Evolutionary conservation across 1,284 basidiomycete species (phyloP), one percentile per base, ranked within the genome.

Genomic region (Cystobasidium sp.): DNA sequence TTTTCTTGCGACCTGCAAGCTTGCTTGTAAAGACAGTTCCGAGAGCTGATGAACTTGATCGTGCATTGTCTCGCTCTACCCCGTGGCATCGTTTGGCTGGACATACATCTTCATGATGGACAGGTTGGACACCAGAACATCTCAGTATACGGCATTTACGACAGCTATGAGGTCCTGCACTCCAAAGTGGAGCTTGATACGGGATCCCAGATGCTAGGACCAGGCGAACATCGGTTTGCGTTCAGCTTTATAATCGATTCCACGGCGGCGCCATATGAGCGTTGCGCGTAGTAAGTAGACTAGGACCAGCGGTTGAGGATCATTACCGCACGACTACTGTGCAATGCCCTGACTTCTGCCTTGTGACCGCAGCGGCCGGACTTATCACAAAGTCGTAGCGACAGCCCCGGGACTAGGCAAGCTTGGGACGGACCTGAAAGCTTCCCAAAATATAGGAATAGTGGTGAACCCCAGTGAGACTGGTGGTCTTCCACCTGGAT

Each of bases 201-300:
- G 6, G 70, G 70, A 14, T 39, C 51, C 18, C 62, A 64, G 16
- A 73, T 59, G 20, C 62, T 73, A 2, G 70, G 70, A 8, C 70
- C 70, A 24, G 70, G 70, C 14, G 70, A 73, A 20, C 70, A 73
- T 37, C 49, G 39, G n/a, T 73, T 62, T 53, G 70, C 70, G 0
- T 73, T 65, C 31, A 65, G 53, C 43, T 73, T 73, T 43, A 46
- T 73, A 14, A 46, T 73, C 37, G 59, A 62, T 24, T 43, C 70
- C 6, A 65, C 12, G 31, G 53, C 70, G n/a, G 22, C 70, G 46
- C 70, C 61, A 16, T 73, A 73, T 44, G 70, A 73, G 52, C 24
- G 70, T n/a, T 65, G 52, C 39, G 20, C 51, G 20, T 73, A 47
- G 66, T 68, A 43, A 68, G 66, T 22, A 14, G 5, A 46, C 14